Evolutionary conservation across 495 filamentous ascomycete species (phyloP).

Genomic region (Hypoxylon rickii): DNA sequence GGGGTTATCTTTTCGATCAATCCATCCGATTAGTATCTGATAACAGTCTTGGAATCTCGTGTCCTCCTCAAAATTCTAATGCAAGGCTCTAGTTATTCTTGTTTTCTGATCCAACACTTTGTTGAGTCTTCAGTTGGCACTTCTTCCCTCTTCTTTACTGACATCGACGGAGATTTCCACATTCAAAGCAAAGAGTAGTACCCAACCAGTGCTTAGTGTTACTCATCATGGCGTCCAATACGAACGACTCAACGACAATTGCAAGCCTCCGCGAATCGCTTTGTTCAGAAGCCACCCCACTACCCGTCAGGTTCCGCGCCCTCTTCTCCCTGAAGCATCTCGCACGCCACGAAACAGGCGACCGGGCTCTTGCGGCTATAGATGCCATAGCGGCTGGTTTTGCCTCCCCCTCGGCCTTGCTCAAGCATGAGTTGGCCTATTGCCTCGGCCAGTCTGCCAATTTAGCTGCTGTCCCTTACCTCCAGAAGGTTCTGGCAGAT

Average conservation of each 20-base stretch:
- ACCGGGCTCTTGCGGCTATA: slow-evolving; percentile 73
- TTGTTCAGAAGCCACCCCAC: slow-evolving; percentile 74
- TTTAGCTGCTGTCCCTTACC: slow-evolving; percentile 68
- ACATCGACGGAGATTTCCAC: not conserved
- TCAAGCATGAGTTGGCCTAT: slow-evolving; percentile 97
- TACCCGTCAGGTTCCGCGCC: slow-evolving; percentile 90
- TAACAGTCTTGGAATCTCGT: too few species aligned
- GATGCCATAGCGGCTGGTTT: slow-evolving; percentile 92
- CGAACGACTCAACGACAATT: slow-evolving; percentile 47
- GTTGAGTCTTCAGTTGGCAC: too few species aligned
- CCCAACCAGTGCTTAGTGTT: not conserved
- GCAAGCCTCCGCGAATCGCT: slow-evolving; percentile 74
- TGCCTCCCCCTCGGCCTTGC: slow-evolving; percentile 76
- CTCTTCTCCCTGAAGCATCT: slow-evolving; percentile 97
- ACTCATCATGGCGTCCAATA: slow-evolving; percentile 27
- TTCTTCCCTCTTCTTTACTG: too few species aligned
- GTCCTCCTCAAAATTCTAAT: slow-evolving; percentile 14
- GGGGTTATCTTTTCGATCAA: too few species aligned
- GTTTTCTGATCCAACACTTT: too few species aligned
- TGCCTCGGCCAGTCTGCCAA: slow-evolving; percentile 92
- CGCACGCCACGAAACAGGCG: slow-evolving; percentile 68
- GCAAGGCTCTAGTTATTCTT: not conserved
- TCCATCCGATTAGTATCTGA: too few species aligned
- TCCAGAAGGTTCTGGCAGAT: slow-evolving; percentile 79
- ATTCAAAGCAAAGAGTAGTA: not conserved